These are phyloP conservation scores for Alternaria brassicicola DNA, from an alignment of 2,329 filamentous ascomycete genomes.

Conservation along the genomic window DNA sequence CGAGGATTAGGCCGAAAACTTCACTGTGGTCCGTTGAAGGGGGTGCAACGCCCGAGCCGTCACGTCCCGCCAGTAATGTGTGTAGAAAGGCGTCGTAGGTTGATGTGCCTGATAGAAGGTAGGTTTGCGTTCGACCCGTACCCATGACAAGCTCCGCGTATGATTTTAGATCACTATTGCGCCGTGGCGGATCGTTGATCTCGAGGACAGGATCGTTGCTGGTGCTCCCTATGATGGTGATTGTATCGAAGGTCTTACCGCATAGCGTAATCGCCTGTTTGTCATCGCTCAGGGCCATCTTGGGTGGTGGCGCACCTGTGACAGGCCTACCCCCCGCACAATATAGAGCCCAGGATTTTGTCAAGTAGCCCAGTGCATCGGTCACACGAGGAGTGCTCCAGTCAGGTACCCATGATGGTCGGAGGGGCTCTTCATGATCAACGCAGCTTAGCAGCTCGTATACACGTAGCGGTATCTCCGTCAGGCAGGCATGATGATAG, in stretches of 20 bases:
- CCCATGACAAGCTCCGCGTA: conserved; percentile 15
- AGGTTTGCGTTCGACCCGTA: not conserved
- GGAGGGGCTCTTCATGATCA: conserved; percentile 26
- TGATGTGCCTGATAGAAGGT: conserved; percentile 10
- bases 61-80: conserved; percentile 28
- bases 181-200: conserved; percentile 13
- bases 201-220: conserved; percentile 16
- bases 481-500: conserved; percentile 24
- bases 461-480: conserved; percentile 8
- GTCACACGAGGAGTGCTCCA: conserved; percentile 31
- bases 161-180: conserved; percentile 13
- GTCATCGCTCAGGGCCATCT: conserved; percentile 5
- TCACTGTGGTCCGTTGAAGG: conserved; percentile 27
- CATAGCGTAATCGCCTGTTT: conserved; percentile 15
- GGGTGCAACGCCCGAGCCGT: conserved; percentile 17
- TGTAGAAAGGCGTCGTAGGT: conserved; percentile 32
- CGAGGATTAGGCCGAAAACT: conserved; percentile 32
- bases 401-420: conserved; percentile 34
- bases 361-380: conserved; percentile 27
- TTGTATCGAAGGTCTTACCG: conserved; percentile 26
- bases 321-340: conserved; percentile 14
- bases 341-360: conserved; percentile 28
- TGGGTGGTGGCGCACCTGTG: not conserved
- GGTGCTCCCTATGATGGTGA: conserved; percentile 14
- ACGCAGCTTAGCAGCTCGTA: conserved; percentile 30